Evolutionary conservation across 345 rosid species (phyloP).

Genomic region (Erysimum cheiranthoides): DNA sequence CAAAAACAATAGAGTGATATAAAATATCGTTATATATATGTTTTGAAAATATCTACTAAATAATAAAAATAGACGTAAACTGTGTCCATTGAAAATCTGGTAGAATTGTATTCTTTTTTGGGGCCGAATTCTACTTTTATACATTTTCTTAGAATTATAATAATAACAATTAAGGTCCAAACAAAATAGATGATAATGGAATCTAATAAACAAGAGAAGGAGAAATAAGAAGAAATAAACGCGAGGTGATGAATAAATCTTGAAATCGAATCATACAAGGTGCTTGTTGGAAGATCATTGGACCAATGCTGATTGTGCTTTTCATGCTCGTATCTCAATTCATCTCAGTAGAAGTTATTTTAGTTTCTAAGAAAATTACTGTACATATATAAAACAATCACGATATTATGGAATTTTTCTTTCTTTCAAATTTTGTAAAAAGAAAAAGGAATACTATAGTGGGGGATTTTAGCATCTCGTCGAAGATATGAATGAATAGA

Average conservation of each 20-base stretch:
- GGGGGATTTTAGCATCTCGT: conserved; percentile 46
- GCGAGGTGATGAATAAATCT: conserved; percentile 23
- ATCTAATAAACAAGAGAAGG: conserved; percentile 13
- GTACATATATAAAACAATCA: conserved; percentile 1
- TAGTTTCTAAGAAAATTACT: background rate
- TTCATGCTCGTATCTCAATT: conserved; percentile 35
- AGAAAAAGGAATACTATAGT: conserved; percentile 28
- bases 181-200: conserved; percentile 24
- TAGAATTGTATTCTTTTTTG: background rate
- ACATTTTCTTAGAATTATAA: too few relatives aligned
- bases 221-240: conserved; percentile 1
- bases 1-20: background rate
- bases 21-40: background rate
- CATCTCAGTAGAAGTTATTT: background rate
- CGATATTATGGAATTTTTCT: background rate
- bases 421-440: background rate
- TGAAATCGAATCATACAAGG: conserved; percentile 39
- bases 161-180: background rate
- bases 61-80: too few relatives aligned
- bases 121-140: background rate
- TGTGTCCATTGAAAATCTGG: background rate
- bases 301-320: conserved; percentile 37
- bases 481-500: conserved; percentile 44
- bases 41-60: too few relatives aligned
- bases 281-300: conserved; percentile 36